Evolutionary conservation across 208 protist species (phyloP), one percentile per base, ranked within the genome.

Genomic region (Leishmania tropica): DNA sequence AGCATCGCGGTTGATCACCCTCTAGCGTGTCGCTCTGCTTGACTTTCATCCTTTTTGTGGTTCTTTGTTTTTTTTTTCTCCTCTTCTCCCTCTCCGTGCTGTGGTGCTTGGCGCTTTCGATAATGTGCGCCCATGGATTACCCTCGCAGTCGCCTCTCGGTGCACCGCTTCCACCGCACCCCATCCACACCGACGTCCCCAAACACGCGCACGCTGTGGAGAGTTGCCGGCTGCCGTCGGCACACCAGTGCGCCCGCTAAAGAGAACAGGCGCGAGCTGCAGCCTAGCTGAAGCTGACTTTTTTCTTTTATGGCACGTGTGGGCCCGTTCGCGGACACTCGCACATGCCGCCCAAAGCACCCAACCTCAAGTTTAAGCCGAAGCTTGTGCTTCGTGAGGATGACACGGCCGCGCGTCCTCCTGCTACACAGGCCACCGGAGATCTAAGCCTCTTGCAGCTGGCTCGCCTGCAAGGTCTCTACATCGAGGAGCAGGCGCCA

Each of bases 351-450:
- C 90, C 92, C 1, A 96, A 96, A 76, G 77, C 88, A 53, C 90
- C 89, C 0, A 93, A 89, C 64, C 73, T 96, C 3, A 94, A 90
- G 83, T 96, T 91, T 76, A 94, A 92, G 71, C 92, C 90, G 31
- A 88, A 90, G 68, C 87, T 88, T 48, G 87, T 93, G 40, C 77
- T 90, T 35, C 85, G 83, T 11, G 78, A 48, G 19, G 88, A 89
- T 19, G 81, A 83, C 19, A 31, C 80, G 35, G 62, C 54, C 21
- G 65, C 70, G 80, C 78, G 47, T 10, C 37, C 83, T n/a, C 65
- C 48, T 35, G 40, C 77, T 19, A 58, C 78, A 35, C 79, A 72
- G 68, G 24, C 58, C 53, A 75, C 75, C 0, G 84, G 79, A 35
- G 85, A 92, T 48, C 70, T 91, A 37, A 93, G 88, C 51, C 80